Conservation (phyloP, 495 filamentous ascomycete species). For the Gamarada debralockiae region DNA sequence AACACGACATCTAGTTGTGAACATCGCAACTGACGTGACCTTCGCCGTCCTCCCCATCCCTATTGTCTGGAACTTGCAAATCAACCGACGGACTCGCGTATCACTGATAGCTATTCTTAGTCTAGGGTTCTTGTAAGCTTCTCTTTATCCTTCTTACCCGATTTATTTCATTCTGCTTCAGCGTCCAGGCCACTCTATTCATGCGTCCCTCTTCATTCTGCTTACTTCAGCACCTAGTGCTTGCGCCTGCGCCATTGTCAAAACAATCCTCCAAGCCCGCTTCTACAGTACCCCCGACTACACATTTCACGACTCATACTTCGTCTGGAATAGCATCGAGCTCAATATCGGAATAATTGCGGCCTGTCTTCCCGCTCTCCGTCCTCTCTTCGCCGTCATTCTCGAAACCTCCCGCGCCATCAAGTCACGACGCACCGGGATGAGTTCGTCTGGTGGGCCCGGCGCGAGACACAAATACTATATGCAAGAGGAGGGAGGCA, state of each 20-base stretch:
- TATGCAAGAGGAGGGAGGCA: too few species aligned
- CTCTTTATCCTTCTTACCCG: neutral
- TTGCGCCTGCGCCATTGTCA: slow-evolving; percentile 12
- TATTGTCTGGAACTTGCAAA: slow-evolving; percentile 40
- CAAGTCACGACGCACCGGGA: too few species aligned
- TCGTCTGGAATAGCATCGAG: slow-evolving; percentile 19
- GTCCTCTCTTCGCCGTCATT: slow-evolving; percentile 42
- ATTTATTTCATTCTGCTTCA: too few species aligned
- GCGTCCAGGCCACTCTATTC: too few species aligned
- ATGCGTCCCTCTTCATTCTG: too few species aligned
- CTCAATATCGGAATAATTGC: slow-evolving; percentile 36
- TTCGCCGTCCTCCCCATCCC: slow-evolving; percentile 43
- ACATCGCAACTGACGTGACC: slow-evolving; percentile 42
- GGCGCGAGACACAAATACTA: too few species aligned
- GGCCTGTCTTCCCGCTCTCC: slow-evolving; percentile 39
- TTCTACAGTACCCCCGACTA: slow-evolving; percentile 3
- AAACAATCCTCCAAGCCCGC: slow-evolving; percentile 15
- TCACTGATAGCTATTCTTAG: slow-evolving; percentile 40
- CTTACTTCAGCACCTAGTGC: slow-evolving; percentile 8
- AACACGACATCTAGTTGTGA: too few species aligned
- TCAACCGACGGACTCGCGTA: slow-evolving; percentile 33
- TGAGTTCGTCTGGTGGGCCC: too few species aligned
- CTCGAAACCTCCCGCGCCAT: too few species aligned
- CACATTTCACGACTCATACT: slow-evolving; percentile 6
- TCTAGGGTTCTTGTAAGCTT: slow-evolving; percentile 39